Percentiles rank a stretch among this genome's conserved stretches.
phyloP scores from a whole-genome alignment of 2,329 filamentous ascomycete genomes.

The Trichophyton equinum region DNA sequence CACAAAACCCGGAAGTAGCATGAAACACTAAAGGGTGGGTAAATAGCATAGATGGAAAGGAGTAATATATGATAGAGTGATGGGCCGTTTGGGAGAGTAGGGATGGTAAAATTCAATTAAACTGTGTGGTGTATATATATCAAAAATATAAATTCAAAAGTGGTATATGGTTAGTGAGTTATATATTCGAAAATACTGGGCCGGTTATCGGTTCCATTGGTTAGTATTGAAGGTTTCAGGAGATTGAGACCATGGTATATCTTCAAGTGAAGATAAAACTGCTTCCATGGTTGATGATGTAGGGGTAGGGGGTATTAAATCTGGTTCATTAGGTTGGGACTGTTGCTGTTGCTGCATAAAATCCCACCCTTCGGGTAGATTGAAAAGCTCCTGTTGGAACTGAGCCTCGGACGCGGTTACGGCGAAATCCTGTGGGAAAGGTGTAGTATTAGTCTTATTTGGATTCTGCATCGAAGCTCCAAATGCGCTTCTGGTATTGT shows the following conservation, averaged over 20 bases:
- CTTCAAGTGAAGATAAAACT: slow-evolving; percentile 20
- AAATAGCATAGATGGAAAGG: slow-evolving; percentile 31
- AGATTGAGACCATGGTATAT: slow-evolving; percentile 27
- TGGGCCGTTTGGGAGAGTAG: neutral
- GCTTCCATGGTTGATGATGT: neutral
- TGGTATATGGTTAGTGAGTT: neutral
- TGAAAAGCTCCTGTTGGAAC: slow-evolving; percentile 17
- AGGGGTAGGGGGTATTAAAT: slow-evolving; percentile 1
- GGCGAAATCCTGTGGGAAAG: neutral
- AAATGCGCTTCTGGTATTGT: slow-evolving; percentile 10
- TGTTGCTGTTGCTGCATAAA: slow-evolving; percentile 12
- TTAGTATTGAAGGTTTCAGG: slow-evolving; percentile 20
- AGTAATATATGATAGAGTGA: slow-evolving; percentile 36
- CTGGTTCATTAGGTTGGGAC: slow-evolving; percentile 9
- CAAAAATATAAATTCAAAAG: neutral
- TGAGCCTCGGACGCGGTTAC: neutral
- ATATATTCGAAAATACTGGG: neutral
- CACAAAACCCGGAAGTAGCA: neutral
- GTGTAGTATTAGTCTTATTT: slow-evolving; percentile 11
- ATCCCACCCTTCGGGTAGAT: slow-evolving; percentile 23
- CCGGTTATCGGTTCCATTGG: slow-evolving; percentile 16
- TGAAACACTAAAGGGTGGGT: neutral
- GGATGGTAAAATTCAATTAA: neutral
- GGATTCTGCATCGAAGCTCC: slow-evolving; percentile 12
- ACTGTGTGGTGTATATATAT: neutral